Evolutionary conservation across 805 yeast genomes (phyloP).

Genomic region (Pichia cabralensis): DNA sequence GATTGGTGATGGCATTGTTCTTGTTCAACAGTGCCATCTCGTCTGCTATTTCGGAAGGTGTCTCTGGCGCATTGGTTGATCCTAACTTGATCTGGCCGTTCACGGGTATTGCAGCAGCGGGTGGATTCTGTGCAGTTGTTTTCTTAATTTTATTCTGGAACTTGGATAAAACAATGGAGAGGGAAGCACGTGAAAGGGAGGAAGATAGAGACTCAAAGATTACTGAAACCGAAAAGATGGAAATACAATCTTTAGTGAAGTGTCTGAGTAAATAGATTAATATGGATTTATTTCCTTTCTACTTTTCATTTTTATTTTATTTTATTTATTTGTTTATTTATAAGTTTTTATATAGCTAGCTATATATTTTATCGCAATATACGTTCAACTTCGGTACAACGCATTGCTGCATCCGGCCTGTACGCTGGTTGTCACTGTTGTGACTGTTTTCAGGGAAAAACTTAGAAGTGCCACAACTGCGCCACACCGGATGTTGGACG

Average conservation of each 20-base stretch:
- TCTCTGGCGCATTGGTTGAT: slow-evolving; percentile 31
- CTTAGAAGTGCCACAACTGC: too few species aligned
- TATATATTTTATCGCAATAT: too few species aligned
- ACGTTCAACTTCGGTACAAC: too few species aligned
- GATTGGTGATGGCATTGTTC: slow-evolving; percentile 39
- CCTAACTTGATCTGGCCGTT: slow-evolving; percentile 35
- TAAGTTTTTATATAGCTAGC: too few species aligned
- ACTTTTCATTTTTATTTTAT: too few species aligned
- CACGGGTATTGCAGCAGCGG: slow-evolving; percentile 30
- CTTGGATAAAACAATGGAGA: slow-evolving; percentile 21
- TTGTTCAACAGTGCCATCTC: slow-evolving; percentile 34
- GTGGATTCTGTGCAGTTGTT: slow-evolving; percentile 24
- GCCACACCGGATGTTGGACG: too few species aligned
- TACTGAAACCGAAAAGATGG: slow-evolving; percentile 2
- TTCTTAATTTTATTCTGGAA: slow-evolving; percentile 24
- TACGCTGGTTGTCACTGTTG: too few species aligned
- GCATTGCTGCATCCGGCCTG: too few species aligned
- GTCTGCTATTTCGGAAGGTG: slow-evolving; percentile 36
- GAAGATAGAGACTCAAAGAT: background rate
- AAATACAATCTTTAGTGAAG: slow-evolving; percentile 6
- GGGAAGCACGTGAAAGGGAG: slow-evolving; percentile 16
- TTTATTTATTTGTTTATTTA: background rate
- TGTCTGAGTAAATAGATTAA: slow-evolving; percentile 6
- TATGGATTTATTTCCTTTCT: too few species aligned
- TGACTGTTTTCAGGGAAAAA: too few species aligned